Evolutionary conservation across 306 rosid genomes (phyloP).

Genomic region (Vicia villosa): DNA sequence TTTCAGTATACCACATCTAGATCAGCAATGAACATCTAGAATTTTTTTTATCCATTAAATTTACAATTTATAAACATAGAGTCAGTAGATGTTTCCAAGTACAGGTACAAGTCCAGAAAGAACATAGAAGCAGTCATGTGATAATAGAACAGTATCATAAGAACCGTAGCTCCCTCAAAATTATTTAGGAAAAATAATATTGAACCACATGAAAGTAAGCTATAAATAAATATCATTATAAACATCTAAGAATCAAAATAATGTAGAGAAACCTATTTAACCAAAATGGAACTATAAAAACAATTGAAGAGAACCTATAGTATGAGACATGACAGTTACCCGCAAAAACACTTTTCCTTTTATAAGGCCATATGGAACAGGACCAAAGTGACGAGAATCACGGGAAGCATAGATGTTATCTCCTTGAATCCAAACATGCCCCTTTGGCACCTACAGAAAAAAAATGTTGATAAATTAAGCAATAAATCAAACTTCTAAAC

Average conservation of each 20-base stretch:
- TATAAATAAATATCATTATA: not conserved
- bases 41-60: not conserved
- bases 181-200: conserved; percentile 2
- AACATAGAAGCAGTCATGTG: not conserved
- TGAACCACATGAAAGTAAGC: not conserved
- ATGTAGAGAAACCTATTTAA: conserved; percentile 27
- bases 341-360: conserved; percentile 75
- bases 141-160: conserved; percentile 9
- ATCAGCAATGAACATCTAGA: conserved; percentile 4
- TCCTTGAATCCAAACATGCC: conserved; percentile 97
- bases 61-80: not conserved
- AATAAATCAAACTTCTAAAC: conserved; percentile 28
- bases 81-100: not conserved
- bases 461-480: conserved; percentile 5
- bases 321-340: conserved; percentile 46
- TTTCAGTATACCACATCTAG: conserved; percentile 19
- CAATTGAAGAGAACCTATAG: conserved; percentile 1
- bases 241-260: conserved; percentile 23
- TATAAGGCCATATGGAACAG: conserved; percentile 85
- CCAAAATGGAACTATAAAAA: conserved; percentile 10
- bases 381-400: conserved; percentile 81
- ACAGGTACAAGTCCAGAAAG: not conserved
- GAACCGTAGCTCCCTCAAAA: conserved; percentile 7
- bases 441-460: conserved; percentile 76
- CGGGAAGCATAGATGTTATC: conserved; percentile 73